These are phyloP conservation scores for Theileria sp. DNA, from an alignment of 169 alveolate species.

Conservation along the genomic window DNA sequence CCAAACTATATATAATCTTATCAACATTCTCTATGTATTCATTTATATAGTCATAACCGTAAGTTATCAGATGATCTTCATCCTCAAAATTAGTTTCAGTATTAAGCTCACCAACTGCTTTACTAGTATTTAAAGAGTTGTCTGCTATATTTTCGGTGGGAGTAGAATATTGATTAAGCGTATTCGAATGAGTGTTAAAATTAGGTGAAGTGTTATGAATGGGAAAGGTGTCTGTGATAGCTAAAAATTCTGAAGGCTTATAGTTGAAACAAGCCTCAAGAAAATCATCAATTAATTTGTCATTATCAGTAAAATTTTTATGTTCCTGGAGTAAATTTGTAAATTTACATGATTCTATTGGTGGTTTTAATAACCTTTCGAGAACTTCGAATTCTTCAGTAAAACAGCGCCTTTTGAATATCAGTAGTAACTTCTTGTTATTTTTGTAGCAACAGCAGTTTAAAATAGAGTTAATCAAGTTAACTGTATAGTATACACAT, in stretches of 20 bases:
- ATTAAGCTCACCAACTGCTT: not conserved
- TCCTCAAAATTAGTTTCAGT: not conserved
- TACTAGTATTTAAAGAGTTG: not conserved
- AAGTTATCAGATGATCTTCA: constrained; percentile 9
- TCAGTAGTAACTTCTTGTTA: constrained; percentile 23
- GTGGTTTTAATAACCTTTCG: not conserved
- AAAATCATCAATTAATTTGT: not conserved
- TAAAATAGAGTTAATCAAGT: constrained; percentile 26
- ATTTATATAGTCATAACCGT: not conserved
- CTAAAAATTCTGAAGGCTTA: not conserved
- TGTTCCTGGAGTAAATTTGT: not conserved
- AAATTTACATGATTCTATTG: not conserved
- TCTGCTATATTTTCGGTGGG: not conserved
- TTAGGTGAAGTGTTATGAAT: not conserved
- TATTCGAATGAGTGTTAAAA: not conserved
- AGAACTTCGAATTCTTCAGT: constrained; percentile 7
- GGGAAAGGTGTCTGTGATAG: not conserved
- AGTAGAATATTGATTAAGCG: not conserved
- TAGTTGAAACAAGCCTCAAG: no score
- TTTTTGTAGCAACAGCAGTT: constrained; percentile 17
- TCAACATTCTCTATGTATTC: not conserved
- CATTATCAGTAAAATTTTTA: not conserved
- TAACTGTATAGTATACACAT: constrained; percentile 26
- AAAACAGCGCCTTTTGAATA: constrained; percentile 26
- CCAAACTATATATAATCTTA: not conserved